These are phyloP conservation scores for Solanum arcanum DNA, from an alignment of 257 asterid species.

Conservation along the genomic window DNA sequence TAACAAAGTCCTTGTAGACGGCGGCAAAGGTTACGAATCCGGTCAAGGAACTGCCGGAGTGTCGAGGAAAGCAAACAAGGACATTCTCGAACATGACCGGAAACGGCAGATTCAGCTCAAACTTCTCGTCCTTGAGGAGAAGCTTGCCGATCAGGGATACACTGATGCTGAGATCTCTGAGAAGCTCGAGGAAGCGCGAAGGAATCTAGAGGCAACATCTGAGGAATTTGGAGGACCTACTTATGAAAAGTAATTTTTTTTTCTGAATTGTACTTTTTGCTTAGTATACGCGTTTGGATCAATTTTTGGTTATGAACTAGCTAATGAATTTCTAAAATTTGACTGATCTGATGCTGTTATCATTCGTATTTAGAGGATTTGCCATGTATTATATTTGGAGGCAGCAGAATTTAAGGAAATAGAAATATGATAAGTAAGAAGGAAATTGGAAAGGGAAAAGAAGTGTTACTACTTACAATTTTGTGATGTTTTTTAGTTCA, in stretches of 20 bases:
- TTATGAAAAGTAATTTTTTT: neutral
- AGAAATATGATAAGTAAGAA: neutral
- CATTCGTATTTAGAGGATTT: neutral
- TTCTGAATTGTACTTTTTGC: neutral
- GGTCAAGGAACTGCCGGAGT: slow-evolving; percentile 72
- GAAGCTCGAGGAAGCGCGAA: slow-evolving; percentile 57
- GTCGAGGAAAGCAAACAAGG: slow-evolving; percentile 46
- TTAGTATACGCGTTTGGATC: neutral
- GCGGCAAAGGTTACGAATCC: slow-evolving; percentile 51
- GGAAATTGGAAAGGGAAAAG: neutral
- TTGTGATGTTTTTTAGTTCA: neutral
- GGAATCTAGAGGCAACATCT: slow-evolving; percentile 37
- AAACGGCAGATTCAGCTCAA: slow-evolving; percentile 79
- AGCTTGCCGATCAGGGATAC: slow-evolving; percentile 60
- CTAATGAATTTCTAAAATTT: neutral
- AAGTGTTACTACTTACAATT: neutral
- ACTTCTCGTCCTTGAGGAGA: slow-evolving; percentile 71
- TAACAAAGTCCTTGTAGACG: slow-evolving; percentile 51
- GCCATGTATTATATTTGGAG: neutral
- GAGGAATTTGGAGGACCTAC: slow-evolving; percentile 41
- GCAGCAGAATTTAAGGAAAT: neutral
- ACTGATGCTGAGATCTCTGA: slow-evolving; percentile 65
- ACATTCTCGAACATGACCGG: slow-evolving; percentile 86
- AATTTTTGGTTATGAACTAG: neutral
- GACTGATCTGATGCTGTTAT: neutral